Percentiles rank a stretch among this genome's conserved stretches.
phyloP scores from a whole-genome alignment of 495 filamentous ascomycete genomes.

The Alectoria sarmentosa region DNA sequence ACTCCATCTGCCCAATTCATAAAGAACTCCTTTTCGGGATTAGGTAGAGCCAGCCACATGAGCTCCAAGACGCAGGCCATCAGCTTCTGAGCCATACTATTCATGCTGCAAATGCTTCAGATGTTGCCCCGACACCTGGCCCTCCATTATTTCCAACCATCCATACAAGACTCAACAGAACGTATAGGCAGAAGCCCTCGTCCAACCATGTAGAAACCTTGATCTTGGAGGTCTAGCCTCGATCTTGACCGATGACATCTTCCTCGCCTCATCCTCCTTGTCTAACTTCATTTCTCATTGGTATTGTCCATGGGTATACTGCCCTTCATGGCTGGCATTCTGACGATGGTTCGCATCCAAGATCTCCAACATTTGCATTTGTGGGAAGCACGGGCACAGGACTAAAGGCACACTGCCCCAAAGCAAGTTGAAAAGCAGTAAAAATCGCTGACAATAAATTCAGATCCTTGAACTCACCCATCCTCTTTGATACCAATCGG shows the following conservation, averaged over 20 bases:
- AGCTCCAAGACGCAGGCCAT: conserved; percentile 9
- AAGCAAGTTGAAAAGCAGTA: conserved; percentile 18
- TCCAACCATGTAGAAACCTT: neutral
- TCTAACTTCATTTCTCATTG: neutral
- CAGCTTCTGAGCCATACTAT: conserved; percentile 13
- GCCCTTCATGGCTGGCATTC: neutral
- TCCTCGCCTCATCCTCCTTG: neutral
- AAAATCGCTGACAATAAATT: conserved; percentile 16
- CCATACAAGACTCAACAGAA: neutral
- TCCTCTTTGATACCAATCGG: conserved; percentile 90
- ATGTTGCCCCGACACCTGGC: conserved; percentile 1
- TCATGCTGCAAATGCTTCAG: conserved; percentile 8
- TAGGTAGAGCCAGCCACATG: conserved; percentile 15
- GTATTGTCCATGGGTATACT: neutral
- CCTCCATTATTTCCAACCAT: neutral
- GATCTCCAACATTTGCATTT: neutral
- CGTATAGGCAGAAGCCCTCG: neutral
- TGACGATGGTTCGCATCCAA: neutral
- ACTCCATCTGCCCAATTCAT: conserved; percentile 12
- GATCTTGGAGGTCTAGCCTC: neutral
- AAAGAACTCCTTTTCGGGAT: neutral
- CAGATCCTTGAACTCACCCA: conserved; percentile 66
- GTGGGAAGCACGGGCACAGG: conserved; percentile 19
- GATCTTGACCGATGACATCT: neutral
- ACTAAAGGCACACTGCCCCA: conserved; percentile 16